Percentiles rank a stretch among this genome's conserved stretches.
Evolutionary conservation across 305 asterid species (phyloP).

Genomic region (Fraxinus paxiana): DNA sequence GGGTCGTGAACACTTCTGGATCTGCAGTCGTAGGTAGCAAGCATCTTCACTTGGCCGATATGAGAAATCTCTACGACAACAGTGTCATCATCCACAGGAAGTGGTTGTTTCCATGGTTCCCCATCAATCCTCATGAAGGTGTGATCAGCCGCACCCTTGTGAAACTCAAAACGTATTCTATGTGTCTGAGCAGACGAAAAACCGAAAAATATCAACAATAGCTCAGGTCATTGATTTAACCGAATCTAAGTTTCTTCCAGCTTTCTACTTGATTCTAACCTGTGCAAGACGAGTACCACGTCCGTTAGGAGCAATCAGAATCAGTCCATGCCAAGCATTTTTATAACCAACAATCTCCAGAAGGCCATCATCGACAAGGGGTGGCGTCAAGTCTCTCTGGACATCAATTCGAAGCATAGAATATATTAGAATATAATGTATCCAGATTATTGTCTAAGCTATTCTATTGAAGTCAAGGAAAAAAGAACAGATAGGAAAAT

Average conservation of each 20-base stretch:
- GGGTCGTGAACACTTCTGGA: constrained; percentile 51
- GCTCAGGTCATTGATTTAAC: neutral
- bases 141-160: constrained; percentile 60
- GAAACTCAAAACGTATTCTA: constrained; percentile 70
- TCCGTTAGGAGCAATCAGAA: constrained; percentile 68
- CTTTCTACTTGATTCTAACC: constrained; percentile 30
- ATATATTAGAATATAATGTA: neutral
- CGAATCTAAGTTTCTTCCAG: neutral
- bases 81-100: constrained; percentile 57
- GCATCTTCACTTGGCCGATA: constrained; percentile 73
- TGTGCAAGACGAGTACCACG: constrained; percentile 92
- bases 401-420: constrained; percentile 16
- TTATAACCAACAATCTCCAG: constrained; percentile 81
- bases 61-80: constrained; percentile 78
- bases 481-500: neutral
- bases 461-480: neutral
- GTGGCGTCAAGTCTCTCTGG: constrained; percentile 77
- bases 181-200: constrained; percentile 41
- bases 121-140: constrained; percentile 94
- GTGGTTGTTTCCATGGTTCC: constrained; percentile 94
- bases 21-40: constrained; percentile 51
- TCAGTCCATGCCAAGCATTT: constrained; percentile 93
- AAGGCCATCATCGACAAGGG: constrained; percentile 75
- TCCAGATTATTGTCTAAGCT: neutral
- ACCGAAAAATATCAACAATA: neutral